Base-by-base conservation (phyloP, 441 rosid species). In the Rhodomyrtus psidioides region DNA sequence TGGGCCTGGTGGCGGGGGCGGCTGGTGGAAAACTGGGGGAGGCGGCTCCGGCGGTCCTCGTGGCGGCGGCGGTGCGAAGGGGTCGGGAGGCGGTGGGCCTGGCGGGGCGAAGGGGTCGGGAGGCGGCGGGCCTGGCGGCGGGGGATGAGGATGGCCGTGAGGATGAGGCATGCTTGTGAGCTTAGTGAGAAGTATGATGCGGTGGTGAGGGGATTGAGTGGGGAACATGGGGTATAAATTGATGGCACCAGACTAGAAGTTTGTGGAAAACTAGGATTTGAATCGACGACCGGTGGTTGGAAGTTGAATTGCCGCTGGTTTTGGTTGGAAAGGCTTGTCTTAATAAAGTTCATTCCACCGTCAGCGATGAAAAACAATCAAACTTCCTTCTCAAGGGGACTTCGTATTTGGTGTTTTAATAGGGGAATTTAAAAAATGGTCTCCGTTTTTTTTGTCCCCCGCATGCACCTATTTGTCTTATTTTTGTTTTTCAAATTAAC, bases 131-230 rank as follows among this genome's bases (percentile, higher is more conserved):
- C n/a, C n/a, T n/a, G n/a, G n/a, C n/a, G 86, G 90, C 16, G 87
- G 85, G 6, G 89, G 90, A 17, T 85, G 90, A 30, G 54, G 82
- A 55, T 83, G 86, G 82, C 70, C 42, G 30, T 74, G 76, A 34
- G 42, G 86, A 59, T 24, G 86, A 81, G 56, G 24, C 86, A 88
- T 88, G 46, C 49, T 6, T 2, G 79, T 17, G 79, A 70, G 49
- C 12, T 34, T 49, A 21, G 79, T 0, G 0, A 23, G n/a, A 3
- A 70, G 79, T 21, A 16, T 19, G 79, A 70, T 19, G 26, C n/a
- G 49, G 49, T 34, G 79, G 76, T 10, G 79, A n/a, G 49, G n/a
- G 79, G 49, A 70, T 34, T 39, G 3, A 39, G 34, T 34, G n/a
- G n/a, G 10, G 79, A 70, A 12, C 49, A 12, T 34, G n/a, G 49